Conservation (phyloP, 192 early-diverging fungal species). For the Linnemannia exigua region DNA sequence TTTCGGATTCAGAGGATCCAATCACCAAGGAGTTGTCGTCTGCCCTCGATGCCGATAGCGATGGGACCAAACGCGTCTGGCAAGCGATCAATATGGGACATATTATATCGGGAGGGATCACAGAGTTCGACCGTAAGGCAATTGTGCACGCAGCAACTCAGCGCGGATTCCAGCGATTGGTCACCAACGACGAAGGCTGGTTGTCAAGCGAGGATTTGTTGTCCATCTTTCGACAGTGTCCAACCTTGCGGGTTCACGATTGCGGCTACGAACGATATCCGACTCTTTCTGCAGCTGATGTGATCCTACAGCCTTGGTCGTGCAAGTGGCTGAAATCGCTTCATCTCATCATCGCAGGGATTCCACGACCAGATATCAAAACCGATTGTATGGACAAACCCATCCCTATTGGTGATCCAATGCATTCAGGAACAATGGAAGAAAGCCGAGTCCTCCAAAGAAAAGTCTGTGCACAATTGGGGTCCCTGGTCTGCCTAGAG, state of each 20-base stretch:
- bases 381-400: background rate
- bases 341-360: background rate
- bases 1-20: background rate
- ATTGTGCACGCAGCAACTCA: background rate
- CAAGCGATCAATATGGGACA: background rate
- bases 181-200: background rate
- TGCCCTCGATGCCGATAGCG: background rate
- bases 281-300: background rate
- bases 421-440: background rate
- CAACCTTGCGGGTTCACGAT: background rate
- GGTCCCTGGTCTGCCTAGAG: background rate
- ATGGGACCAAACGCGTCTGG: background rate
- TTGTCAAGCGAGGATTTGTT: background rate
- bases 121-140: background rate
- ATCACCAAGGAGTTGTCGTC: background rate
- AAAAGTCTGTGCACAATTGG: background rate
- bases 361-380: background rate
- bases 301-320: background rate
- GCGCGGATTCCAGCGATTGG: background rate
- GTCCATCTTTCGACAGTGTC: background rate
- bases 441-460: background rate
- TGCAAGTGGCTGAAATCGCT: background rate
- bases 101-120: background rate
- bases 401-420: background rate
- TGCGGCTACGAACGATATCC: background rate